Conservation (phyloP, 1,284 basidiomycete species). For the Mycocalia duriaeana region DNA sequence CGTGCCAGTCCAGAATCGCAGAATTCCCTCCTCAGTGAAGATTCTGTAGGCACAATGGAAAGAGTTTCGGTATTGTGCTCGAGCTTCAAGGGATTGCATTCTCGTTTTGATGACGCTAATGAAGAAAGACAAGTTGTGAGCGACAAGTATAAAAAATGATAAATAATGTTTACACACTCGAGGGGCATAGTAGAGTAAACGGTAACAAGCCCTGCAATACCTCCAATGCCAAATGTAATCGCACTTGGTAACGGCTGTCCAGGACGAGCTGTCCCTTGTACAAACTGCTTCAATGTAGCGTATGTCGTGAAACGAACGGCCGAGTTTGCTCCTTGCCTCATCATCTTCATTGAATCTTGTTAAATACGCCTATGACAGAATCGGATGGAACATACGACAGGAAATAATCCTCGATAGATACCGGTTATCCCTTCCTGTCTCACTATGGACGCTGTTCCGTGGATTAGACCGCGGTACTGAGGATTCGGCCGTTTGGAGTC, state of each 20-base stretch:
- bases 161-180: slow-evolving; percentile 77
- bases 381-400: slow-evolving; percentile 57
- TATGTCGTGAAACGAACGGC: slow-evolving; percentile 97
- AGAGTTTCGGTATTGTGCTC: slow-evolving; percentile 82
- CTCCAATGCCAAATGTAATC: slow-evolving; percentile 93
- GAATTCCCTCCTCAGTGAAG: slow-evolving; percentile 82
- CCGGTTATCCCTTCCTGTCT: slow-evolving; percentile 79
- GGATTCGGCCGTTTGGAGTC: slow-evolving; percentile 85
- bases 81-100: slow-evolving; percentile 90
- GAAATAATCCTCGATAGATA: slow-evolving; percentile 90
- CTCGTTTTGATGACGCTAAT: slow-evolving; percentile 91
- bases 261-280: slow-evolving; percentile 78
- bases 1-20: slow-evolving; percentile 93
- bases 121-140: slow-evolving; percentile 2
- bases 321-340: slow-evolving; percentile 96
- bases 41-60: slow-evolving; percentile 94
- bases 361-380: slow-evolving; percentile 4
- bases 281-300: slow-evolving; percentile 87
- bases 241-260: slow-evolving; percentile 83
- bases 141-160: slow-evolving; percentile 1
- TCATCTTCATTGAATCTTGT: slow-evolving; percentile 58
- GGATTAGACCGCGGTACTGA: slow-evolving; percentile 82
- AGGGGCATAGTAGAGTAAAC: slow-evolving; percentile 94
- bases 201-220: slow-evolving; percentile 89
- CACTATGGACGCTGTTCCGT: slow-evolving; percentile 82